These are phyloP conservation scores for Arthrobotrys conoides DNA, from an alignment of 2,329 filamentous ascomycete genomes.

Conservation along the genomic window DNA sequence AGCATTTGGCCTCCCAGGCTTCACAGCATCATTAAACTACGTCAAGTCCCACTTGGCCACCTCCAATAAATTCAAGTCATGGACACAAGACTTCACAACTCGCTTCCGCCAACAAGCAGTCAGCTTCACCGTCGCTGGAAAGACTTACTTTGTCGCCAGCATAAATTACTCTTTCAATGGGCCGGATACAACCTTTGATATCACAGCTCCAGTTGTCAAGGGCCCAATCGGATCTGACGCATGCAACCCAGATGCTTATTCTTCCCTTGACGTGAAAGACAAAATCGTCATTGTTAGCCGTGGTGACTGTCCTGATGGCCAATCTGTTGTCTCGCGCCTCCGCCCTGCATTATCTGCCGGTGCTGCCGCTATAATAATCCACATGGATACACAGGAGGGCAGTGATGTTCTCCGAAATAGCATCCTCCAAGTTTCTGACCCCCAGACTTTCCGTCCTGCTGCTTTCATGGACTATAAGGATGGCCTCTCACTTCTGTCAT, in stretches of 20 bases:
- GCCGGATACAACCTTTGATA: conserved; percentile 69
- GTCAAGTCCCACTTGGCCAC: conserved; percentile 69
- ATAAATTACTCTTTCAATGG: conserved; percentile 68
- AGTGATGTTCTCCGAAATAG: conserved; percentile 66
- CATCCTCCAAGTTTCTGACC: conserved; percentile 67
- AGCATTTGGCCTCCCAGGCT: conserved; percentile 74
- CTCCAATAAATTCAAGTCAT: conserved; percentile 65
- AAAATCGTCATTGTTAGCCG: conserved; percentile 68
- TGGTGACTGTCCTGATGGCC: conserved; percentile 67
- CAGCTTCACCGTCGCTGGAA: conserved; percentile 66
- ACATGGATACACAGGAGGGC: conserved; percentile 65
- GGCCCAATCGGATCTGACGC: conserved; percentile 67
- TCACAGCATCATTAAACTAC: conserved; percentile 73
- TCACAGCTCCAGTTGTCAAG: conserved; percentile 68
- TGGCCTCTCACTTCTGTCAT: conserved; percentile 67
- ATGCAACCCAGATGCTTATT: conserved; percentile 67
- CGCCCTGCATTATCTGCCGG: conserved; percentile 68
- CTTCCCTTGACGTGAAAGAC: conserved; percentile 67
- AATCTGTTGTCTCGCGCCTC: conserved; percentile 67
- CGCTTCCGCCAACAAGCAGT: conserved; percentile 69
- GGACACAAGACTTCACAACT: conserved; percentile 71
- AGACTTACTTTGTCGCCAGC: conserved; percentile 67
- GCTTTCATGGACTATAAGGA: conserved; percentile 69
- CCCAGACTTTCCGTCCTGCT: conserved; percentile 66
- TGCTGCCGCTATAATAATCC: conserved; percentile 68